Conservation (phyloP, 768 basidiomycete genomes). For the Neoboletus brunneissimus region DNA sequence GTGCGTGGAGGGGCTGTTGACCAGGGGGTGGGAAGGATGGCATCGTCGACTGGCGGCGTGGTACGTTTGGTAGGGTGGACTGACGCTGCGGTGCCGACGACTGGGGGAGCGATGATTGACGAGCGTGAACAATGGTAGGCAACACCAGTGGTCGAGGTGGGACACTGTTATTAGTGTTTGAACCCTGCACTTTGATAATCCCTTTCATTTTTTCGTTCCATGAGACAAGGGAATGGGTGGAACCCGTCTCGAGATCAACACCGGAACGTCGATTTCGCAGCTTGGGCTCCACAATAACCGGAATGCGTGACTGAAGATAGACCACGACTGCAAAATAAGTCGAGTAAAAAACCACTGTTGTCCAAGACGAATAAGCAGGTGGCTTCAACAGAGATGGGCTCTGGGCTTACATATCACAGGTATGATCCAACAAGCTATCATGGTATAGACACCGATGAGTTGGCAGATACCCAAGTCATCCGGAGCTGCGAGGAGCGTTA, state of each 20-base stretch:
- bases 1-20: neutral
- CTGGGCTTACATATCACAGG: constrained; percentile 47
- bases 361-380: constrained; percentile 3
- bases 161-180: neutral
- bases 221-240: constrained; percentile 1
- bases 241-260: constrained; percentile 22
- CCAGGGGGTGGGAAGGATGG: neutral
- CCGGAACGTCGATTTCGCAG: neutral
- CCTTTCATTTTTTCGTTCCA: constrained; percentile 7
- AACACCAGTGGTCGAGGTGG: constrained; percentile 5
- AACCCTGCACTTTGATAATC: neutral
- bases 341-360: constrained; percentile 43
- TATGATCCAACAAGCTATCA: constrained; percentile 52
- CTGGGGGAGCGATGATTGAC: constrained; percentile 2
- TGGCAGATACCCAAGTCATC: constrained; percentile 46
- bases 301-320: constrained; percentile 33
- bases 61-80: neutral
- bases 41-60: constrained; percentile 13
- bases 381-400: neutral
- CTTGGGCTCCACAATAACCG: constrained; percentile 17
- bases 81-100: neutral
- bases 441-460: constrained; percentile 46
- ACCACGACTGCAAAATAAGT: constrained; percentile 39
- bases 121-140: constrained; percentile 10
- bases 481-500: constrained; percentile 28